These are phyloP conservation scores for Schizonepeta tenuifolia DNA, from an alignment of 257 asterid species.

Conservation along the genomic window DNA sequence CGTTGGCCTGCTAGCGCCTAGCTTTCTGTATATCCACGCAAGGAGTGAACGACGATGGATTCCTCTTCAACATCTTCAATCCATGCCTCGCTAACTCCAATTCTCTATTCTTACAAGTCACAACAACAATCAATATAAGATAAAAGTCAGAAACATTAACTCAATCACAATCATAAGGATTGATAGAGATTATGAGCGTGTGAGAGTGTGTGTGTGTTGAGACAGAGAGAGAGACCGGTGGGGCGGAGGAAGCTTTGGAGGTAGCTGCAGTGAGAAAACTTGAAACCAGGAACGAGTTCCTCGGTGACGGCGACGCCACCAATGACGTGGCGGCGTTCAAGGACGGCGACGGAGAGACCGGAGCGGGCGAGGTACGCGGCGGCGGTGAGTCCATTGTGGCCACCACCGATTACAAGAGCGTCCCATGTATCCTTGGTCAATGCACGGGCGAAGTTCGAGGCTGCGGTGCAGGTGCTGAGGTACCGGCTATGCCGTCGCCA, in stretches of 20 bases:
- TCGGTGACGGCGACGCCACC: constrained; percentile 99
- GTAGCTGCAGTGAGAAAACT: constrained; percentile 95
- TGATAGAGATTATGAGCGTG: neutral
- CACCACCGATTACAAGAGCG: constrained; percentile 88
- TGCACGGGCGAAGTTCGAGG: constrained; percentile 32
- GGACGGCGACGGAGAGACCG: constrained; percentile 96
- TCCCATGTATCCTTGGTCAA: constrained; percentile 72
- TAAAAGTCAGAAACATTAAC: neutral
- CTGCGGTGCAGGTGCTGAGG: constrained; percentile 38
- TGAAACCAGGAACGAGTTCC: constrained; percentile 90
- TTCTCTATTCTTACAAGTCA: constrained; percentile 49
- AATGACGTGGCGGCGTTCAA: constrained; percentile 93
- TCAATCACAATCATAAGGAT: neutral
- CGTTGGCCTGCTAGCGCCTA: no score
- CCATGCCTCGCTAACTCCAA: constrained; percentile 86
- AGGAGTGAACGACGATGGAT: constrained; percentile 95
- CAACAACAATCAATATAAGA: constrained; percentile 7
- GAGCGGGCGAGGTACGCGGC: constrained; percentile 95
- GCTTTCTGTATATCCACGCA: no score
- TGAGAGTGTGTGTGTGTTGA: constrained; percentile 19
- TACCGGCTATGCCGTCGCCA: constrained; percentile 53
- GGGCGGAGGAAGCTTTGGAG: constrained; percentile 99
- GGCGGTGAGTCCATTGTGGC: constrained; percentile 96
- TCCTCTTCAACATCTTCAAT: constrained; percentile 78
- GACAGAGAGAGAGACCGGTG: constrained; percentile 33